phyloP scores from a whole-genome alignment of 108 stramenopile genomes.

The Parmales sp. region DNA sequence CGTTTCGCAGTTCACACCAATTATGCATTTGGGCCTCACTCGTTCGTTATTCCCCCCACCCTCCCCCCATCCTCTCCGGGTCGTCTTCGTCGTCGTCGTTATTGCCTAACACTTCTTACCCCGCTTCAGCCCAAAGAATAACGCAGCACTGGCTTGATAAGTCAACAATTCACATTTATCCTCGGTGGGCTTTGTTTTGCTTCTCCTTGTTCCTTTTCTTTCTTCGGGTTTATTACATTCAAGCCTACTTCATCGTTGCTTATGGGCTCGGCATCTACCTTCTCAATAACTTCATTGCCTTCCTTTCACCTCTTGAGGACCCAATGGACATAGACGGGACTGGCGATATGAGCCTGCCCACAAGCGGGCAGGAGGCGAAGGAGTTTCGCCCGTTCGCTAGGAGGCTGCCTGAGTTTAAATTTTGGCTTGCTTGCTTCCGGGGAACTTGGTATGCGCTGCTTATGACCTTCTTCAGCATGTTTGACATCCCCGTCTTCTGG shows the following conservation, averaged over 20 bases:
- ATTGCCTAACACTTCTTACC: background rate
- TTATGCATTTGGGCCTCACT: background rate
- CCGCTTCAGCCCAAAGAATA: constrained; percentile 42
- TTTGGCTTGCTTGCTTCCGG: constrained; percentile 83
- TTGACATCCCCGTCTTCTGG: constrained; percentile 99
- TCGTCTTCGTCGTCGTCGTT: background rate
- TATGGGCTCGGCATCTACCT: constrained; percentile 98
- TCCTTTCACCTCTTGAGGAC: constrained; percentile 86
- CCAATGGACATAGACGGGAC: constrained; percentile 36
- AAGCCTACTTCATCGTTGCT: constrained; percentile 97
- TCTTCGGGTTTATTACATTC: constrained; percentile 79
- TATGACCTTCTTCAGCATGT: constrained; percentile 93
- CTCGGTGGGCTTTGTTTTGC: constrained; percentile 59
- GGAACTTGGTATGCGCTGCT: constrained; percentile 61
- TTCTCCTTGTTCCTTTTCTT: constrained; percentile 68
- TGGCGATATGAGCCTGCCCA: constrained; percentile 43
- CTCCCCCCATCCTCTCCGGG: background rate
- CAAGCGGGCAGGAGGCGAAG: constrained; percentile 53
- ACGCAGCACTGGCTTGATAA: constrained; percentile 95
- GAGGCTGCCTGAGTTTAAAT: constrained; percentile 96
- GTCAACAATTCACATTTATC: constrained; percentile 76
- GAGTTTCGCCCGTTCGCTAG: constrained; percentile 88
- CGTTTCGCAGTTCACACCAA: background rate
- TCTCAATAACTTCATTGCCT: constrained; percentile 97
- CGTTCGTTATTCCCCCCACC: background rate